Evolutionary conservation across 768 basidiomycete genomes (phyloP).

Genomic region (Russula brevipes): DNA sequence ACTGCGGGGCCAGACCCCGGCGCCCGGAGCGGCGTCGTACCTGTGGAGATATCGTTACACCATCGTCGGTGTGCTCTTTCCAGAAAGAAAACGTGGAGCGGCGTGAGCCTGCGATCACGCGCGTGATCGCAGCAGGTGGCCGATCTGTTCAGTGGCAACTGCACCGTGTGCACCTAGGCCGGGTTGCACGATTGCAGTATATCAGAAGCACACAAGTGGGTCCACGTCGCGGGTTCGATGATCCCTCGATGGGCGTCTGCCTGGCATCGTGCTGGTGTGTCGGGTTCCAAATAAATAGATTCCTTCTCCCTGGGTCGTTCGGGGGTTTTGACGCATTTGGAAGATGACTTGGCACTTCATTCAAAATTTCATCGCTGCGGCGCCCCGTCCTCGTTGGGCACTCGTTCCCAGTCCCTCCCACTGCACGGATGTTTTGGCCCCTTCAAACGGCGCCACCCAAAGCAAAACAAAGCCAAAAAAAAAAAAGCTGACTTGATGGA

Average conservation of each 20-base stretch:
- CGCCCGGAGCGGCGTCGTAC: conserved; percentile 4
- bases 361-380: neutral
- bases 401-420: neutral
- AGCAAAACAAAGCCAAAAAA: neutral
- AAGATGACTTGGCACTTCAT: neutral
- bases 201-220: neutral
- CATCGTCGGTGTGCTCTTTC: neutral
- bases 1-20: conserved; percentile 9
- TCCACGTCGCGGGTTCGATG: neutral
- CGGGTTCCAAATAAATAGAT: conserved; percentile 1
- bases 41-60: conserved; percentile 11
- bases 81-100: neutral
- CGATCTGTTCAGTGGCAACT: neutral
- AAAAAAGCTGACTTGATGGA: neutral
- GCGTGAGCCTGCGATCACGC: neutral
- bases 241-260: neutral
- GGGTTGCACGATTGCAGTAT: neutral
- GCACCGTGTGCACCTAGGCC: conserved; percentile 1
- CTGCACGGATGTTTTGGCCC: neutral
- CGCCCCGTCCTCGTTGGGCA: conserved; percentile 1
- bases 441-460: neutral
- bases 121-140: conserved; percentile 13
- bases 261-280: neutral
- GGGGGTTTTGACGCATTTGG: conserved; percentile 10
- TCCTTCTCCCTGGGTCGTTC: neutral